A percentile compares a stretch with the other conserved stretches of the same genome.
Evolutionary conservation across 2,329 filamentous ascomycete genomes (phyloP).

Genomic region (Phaeosphaeria sp.): DNA sequence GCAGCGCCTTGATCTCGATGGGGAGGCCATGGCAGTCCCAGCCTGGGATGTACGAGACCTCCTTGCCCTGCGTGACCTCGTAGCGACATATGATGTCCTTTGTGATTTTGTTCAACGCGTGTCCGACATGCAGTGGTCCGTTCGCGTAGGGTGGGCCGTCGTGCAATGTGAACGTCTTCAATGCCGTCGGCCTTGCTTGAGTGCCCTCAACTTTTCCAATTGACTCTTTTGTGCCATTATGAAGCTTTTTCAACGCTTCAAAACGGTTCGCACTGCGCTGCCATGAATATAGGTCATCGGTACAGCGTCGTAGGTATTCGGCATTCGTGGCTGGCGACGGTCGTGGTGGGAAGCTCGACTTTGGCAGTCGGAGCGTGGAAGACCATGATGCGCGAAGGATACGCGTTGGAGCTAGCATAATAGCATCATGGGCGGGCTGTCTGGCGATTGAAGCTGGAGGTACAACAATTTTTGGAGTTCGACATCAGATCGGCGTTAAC

Average conservation of each 20-base stretch:
- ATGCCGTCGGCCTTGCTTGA: conserved; percentile 53
- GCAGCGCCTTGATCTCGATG: conserved; percentile 94
- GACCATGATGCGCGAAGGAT: conserved; percentile 50
- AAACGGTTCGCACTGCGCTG: conserved; percentile 62
- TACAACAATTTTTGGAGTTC: conserved; percentile 18
- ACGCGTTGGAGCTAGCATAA: conserved; percentile 48
- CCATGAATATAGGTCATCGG: conserved; percentile 90
- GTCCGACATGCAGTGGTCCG: conserved; percentile 86
- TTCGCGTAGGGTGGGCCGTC: conserved; percentile 98
- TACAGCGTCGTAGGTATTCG: conserved; percentile 74
- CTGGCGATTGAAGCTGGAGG: conserved; percentile 11
- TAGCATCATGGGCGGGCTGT: conserved; percentile 40
- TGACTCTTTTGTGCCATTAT: not conserved
- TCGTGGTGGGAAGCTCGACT: conserved; percentile 57
- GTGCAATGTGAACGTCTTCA: conserved; percentile 73
- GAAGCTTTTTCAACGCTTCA: conserved; percentile 12
- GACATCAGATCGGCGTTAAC: conserved; percentile 15
- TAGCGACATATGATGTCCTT: conserved; percentile 92
- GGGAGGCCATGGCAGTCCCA: conserved; percentile 99
- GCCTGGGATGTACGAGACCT: conserved; percentile 83
- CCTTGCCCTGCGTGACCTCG: conserved; percentile 77
- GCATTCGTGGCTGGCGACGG: conserved; percentile 40
- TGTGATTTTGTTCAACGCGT: conserved; percentile 94
- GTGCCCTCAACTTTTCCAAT: not conserved
- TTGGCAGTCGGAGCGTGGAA: conserved; percentile 56